Conservation (phyloP, 108 stramenopile species). For the Chaetoceros tenuissimus region DNA sequence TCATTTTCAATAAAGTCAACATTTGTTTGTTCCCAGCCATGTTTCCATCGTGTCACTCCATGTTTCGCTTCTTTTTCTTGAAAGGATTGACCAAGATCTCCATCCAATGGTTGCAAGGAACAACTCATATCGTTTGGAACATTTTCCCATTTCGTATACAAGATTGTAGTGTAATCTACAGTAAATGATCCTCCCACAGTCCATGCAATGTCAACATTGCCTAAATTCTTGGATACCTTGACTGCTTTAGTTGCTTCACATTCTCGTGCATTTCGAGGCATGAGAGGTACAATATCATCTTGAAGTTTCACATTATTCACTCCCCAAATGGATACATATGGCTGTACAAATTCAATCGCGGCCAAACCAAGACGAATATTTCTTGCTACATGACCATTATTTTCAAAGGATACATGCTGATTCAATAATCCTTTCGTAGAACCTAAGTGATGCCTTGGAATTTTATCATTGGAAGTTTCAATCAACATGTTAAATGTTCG, state of each 20-base stretch:
- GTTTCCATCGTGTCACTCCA: conserved; percentile 24
- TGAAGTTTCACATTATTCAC: conserved; percentile 39
- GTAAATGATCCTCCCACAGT: conserved; percentile 74
- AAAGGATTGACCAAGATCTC: conserved; percentile 2
- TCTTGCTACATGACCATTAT: conserved; percentile 77
- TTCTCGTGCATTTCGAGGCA: neutral
- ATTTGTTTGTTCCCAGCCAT: conserved; percentile 3
- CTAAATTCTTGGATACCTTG: conserved; percentile 7
- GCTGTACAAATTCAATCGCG: conserved; percentile 81
- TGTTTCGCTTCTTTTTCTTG: conserved; percentile 1
- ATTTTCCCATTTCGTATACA: conserved; percentile 62
- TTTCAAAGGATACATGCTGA: conserved; percentile 24
- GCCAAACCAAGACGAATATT: conserved; percentile 83
- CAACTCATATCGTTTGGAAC: conserved; percentile 39
- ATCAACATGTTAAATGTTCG: conserved; percentile 88
- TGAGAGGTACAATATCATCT: conserved; percentile 46
- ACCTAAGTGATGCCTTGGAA: conserved; percentile 58
- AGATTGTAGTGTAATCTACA: conserved; percentile 63
- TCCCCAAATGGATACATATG: conserved; percentile 62
- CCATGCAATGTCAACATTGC: conserved; percentile 47
- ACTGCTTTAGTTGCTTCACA: conserved; percentile 13
- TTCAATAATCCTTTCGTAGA: conserved; percentile 39
- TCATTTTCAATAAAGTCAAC: neutral
- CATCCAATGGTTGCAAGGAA: conserved; percentile 25
- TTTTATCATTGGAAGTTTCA: conserved; percentile 75